Evolutionary conservation across 768 basidiomycete genomes (phyloP).

Genomic region (Collybiopsis luxurians): DNA sequence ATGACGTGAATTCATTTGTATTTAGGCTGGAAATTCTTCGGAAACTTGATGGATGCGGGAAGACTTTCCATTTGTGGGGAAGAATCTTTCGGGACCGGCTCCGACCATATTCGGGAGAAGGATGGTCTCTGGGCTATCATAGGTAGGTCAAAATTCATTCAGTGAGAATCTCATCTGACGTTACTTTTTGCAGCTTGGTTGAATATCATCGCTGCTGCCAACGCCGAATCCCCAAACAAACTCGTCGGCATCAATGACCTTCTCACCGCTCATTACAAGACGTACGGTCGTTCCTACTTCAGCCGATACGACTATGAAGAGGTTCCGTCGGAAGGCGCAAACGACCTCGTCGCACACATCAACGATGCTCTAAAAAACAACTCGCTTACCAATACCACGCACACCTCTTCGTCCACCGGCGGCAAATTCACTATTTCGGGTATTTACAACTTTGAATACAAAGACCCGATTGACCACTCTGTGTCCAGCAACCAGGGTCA

Average conservation of each 20-base stretch:
- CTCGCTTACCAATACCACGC: conserved; percentile 65
- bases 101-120: conserved; percentile 99
- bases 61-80: conserved; percentile 98
- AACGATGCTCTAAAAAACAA: conserved; percentile 65
- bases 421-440: conserved; percentile 75
- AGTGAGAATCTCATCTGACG: conserved; percentile 5
- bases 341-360: conserved; percentile 78
- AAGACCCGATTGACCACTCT: conserved; percentile 95
- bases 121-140: conserved; percentile 98
- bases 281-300: conserved; percentile 97
- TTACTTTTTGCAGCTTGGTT: conserved; percentile 72
- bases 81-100: conserved; percentile 99
- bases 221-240: conserved; percentile 69
- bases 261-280: conserved; percentile 81
- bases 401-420: conserved; percentile 64
- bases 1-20: background rate
- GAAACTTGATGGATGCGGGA: conserved; percentile 99
- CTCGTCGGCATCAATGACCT: conserved; percentile 90
- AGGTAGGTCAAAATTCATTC: conserved; percentile 47
- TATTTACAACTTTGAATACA: conserved; percentile 91
- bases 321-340: conserved; percentile 87
- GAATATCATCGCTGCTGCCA: conserved; percentile 92
- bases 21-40: conserved; percentile 99
- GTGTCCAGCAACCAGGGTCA: conserved; percentile 96
- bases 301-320: conserved; percentile 99